Evolutionary conservation across 75 land plant species (phyloP), one percentile per base, ranked within the genome.

Genomic region (Selaginella moellendorffii): DNA sequence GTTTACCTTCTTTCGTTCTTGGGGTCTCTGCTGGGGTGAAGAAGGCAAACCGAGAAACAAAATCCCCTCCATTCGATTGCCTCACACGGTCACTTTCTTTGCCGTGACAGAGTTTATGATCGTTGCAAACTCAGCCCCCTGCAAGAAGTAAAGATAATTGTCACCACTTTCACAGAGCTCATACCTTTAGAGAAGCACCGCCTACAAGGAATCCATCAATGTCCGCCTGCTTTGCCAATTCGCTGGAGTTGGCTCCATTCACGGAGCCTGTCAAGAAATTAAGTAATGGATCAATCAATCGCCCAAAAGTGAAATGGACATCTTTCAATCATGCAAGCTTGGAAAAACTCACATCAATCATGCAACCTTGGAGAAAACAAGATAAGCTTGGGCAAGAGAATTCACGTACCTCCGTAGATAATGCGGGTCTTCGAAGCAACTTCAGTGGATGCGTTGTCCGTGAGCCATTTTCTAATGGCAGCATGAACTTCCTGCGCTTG

Each of bases 181-280:
- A 36, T 36, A 36, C 89, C 90, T 92, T 88, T 67, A 92, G 72
- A 14, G 98, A 85, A 68, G 96, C 96, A 67, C 96, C 96, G 19
- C 98, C 98, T 26, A 93, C 64, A 28, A 62, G 64, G 29, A 62
- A 62, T 0, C 64, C 64, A 21, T 62, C 64, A 29, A 62, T 62
- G 42, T 62, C 64, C 29, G 24, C 64, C 9, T 62, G 31, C 29
- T 62, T 62, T 23, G 64, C 64, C 1, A 62, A 28, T 23, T 62
- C 64, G 0, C 10, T 24, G 18, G 31, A 28, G 64, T 62, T 62
- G 64, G 64, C 64, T 0, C 64, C 63, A 61, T 36, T 36, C 46
- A 36, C 46, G 10, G 46, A 36, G 10, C 46, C 46, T 36, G 46
- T 14, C 10, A 5, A 36, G 14, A 5, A 5, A 36, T 36, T 5